phyloP scores from a whole-genome alignment of 176 grass and related monocot species.

The Oryza punctata region DNA sequence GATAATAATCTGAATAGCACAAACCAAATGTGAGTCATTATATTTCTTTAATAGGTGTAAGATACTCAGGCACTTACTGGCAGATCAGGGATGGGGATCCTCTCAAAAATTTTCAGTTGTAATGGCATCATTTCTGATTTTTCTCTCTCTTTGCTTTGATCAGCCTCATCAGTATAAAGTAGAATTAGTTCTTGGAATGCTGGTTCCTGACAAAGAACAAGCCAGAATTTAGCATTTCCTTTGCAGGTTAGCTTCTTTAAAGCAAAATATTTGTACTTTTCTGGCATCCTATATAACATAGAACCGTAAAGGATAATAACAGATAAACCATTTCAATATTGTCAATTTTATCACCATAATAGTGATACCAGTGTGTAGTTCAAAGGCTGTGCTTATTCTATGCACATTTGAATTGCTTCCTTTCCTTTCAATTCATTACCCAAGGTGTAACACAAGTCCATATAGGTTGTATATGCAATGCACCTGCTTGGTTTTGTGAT shows the following conservation, averaged over 20 bases:
- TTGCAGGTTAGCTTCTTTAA: background rate
- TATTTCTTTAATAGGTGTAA: background rate
- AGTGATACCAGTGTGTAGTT: background rate
- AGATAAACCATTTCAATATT: conserved; percentile 21
- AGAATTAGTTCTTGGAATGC: conserved; percentile 94
- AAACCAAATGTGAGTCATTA: background rate
- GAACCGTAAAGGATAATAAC: background rate
- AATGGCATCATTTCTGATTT: conserved; percentile 60
- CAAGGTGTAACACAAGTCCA: conserved; percentile 3
- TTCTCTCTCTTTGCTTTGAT: conserved; percentile 55
- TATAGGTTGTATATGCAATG: background rate
- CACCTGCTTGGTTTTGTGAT: background rate
- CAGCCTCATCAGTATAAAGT: conserved; percentile 74
- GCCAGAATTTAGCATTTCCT: background rate
- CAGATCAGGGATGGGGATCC: conserved; percentile 91
- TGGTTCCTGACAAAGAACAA: conserved; percentile 68
- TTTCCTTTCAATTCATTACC: background rate
- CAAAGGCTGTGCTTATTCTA: background rate
- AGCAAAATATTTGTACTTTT: background rate
- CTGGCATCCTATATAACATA: background rate
- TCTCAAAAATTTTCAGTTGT: conserved; percentile 93
- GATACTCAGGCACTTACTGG: conserved; percentile 50
- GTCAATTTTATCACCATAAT: background rate
- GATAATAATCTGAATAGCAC: background rate
- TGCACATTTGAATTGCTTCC: conserved; percentile 15